Conservation (phyloP, 352 stramenopile species). For the Pythium rishiriense region DNA sequence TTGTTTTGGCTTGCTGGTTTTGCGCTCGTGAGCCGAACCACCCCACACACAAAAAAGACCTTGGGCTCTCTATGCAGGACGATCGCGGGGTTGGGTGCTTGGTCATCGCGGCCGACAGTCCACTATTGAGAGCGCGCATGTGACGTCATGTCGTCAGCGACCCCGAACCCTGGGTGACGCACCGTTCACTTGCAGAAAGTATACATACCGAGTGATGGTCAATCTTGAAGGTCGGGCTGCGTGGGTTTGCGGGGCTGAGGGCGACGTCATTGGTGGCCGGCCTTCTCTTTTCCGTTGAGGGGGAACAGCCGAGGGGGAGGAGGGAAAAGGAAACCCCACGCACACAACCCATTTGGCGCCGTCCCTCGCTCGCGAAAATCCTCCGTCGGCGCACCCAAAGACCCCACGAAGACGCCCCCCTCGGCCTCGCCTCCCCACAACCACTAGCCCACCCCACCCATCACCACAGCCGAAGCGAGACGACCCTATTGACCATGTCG, state of each 20-base stretch:
- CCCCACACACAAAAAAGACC: not conserved
- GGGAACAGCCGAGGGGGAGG: too few relatives aligned
- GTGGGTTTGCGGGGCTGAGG: not conserved
- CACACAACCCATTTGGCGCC: constrained; percentile 25
- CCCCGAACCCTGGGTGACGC: constrained; percentile 24
- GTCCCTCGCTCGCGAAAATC: constrained; percentile 2
- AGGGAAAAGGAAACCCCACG: too few relatives aligned
- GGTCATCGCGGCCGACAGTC: constrained; percentile 7
- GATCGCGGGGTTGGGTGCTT: constrained; percentile 9
- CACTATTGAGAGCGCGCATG: constrained; percentile 26
- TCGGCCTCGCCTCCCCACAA: too few relatives aligned
- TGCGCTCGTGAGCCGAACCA: too few relatives aligned
- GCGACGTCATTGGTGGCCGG: constrained; percentile 23
- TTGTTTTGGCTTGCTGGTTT: too few relatives aligned
- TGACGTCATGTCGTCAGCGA: constrained; percentile 31
- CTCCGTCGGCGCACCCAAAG: too few relatives aligned
- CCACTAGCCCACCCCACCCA: too few relatives aligned
- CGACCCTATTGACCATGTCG: not conserved
- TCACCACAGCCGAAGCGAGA: constrained; percentile 1
- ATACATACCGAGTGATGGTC: constrained; percentile 29
- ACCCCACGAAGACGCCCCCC: not conserved
- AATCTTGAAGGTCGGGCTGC: constrained; percentile 24
- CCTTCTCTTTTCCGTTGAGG: not conserved
- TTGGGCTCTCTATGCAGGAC: not conserved
- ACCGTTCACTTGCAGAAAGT: constrained; percentile 20